These are phyloP conservation scores for Ustilago esculenta DNA, from an alignment of 1,284 basidiomycete species.

Conservation along the genomic window DNA sequence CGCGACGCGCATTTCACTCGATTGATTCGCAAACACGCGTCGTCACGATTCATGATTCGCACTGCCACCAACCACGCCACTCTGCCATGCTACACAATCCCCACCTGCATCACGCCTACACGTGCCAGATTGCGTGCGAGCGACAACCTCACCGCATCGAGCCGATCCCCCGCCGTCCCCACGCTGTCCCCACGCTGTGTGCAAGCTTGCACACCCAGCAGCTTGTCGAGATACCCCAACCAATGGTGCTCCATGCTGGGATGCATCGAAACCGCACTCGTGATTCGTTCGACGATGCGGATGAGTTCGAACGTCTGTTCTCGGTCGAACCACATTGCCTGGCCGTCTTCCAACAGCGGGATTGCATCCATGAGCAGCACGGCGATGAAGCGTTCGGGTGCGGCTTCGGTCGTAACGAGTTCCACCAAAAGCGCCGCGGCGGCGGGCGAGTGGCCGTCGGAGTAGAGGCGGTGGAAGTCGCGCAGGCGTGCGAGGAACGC, in stretches of 20 bases:
- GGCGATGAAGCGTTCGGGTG: constrained; percentile 60
- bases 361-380: constrained; percentile 62
- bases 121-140: constrained; percentile 53
- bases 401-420: constrained; percentile 58
- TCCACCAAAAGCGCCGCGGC: constrained; percentile 58
- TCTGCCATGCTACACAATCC: constrained; percentile 25
- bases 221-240: constrained; percentile 49
- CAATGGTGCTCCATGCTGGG: constrained; percentile 52
- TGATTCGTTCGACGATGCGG: constrained; percentile 59
- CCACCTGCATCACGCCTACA: constrained; percentile 43
- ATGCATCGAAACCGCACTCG: constrained; percentile 38
- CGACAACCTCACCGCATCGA: constrained; percentile 50
- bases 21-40: too few relatives aligned
- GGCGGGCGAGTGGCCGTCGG: constrained; percentile 38
- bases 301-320: constrained; percentile 61
- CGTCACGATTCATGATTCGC: too few relatives aligned
- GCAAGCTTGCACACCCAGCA: constrained; percentile 23
- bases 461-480: constrained; percentile 59
- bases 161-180: constrained; percentile 39
- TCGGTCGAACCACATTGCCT: constrained; percentile 50
- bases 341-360: constrained; percentile 52
- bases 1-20: too few relatives aligned
- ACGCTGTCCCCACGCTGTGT: constrained; percentile 4
- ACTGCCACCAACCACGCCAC: neutral
- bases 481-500: constrained; percentile 62